phyloP scores from a whole-genome alignment of 805 yeast genomes.

The Middelhovenomyces tepae region DNA sequence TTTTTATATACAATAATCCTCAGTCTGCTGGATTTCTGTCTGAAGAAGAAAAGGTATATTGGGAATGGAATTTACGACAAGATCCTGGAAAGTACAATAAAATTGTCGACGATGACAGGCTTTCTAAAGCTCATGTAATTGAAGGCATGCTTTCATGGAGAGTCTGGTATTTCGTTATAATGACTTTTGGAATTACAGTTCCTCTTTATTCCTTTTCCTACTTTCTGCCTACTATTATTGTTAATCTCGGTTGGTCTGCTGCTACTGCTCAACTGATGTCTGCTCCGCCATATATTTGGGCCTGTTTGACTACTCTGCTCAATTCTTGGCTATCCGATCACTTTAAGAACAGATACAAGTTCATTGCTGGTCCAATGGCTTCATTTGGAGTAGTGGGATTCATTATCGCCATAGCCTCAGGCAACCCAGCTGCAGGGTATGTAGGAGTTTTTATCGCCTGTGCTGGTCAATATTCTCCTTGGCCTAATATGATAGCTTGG shows the following conservation, averaged over 20 bases:
- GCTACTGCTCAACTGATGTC: conserved; percentile 37
- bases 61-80: conserved; percentile 38
- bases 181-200: conserved; percentile 45
- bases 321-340: conserved; percentile 22
- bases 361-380: conserved; percentile 22
- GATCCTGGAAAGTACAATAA: conserved; percentile 38
- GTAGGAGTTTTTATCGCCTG: conserved; percentile 51
- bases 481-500: conserved; percentile 57
- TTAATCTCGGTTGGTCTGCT: conserved; percentile 49
- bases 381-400: conserved; percentile 26
- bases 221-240: conserved; percentile 50
- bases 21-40: conserved; percentile 2
- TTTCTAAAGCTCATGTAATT: conserved; percentile 35
- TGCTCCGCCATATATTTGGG: conserved; percentile 35
- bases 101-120: conserved; percentile 39
- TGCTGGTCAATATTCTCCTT: conserved; percentile 45
- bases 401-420: conserved; percentile 39
- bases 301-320: conserved; percentile 24
- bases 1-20: conserved; percentile 32
- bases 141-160: conserved; percentile 42
- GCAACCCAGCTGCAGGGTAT: conserved; percentile 36
- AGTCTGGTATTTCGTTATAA: conserved; percentile 41
- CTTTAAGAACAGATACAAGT: conserved; percentile 26
- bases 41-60: conserved; percentile 22
- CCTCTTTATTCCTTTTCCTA: conserved; percentile 54